phyloP scores from a whole-genome alignment of 805 yeast genomes.

The Zygoascus ofunaensis region DNA sequence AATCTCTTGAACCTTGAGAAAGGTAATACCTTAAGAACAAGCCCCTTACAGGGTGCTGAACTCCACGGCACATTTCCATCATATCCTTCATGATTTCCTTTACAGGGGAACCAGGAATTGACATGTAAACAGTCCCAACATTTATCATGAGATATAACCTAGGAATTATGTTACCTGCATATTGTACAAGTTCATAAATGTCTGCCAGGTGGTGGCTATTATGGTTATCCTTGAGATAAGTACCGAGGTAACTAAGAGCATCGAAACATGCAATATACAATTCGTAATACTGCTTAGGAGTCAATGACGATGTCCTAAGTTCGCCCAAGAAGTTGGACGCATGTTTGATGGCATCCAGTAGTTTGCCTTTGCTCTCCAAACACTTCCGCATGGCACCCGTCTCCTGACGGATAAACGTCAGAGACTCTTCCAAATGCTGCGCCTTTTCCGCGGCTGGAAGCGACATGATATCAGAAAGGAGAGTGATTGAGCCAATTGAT shows the following conservation, averaged over 20 bases:
- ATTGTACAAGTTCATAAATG: constrained; percentile 88
- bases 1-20: constrained; percentile 70
- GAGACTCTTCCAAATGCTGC: constrained; percentile 36
- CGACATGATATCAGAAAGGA: neutral
- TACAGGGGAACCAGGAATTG: constrained; percentile 66
- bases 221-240: constrained; percentile 57
- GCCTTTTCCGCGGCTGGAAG: constrained; percentile 12
- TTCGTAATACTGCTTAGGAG: constrained; percentile 92
- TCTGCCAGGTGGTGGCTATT: constrained; percentile 72
- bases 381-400: constrained; percentile 67
- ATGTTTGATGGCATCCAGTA: constrained; percentile 83
- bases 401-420: constrained; percentile 54
- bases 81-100: constrained; percentile 86
- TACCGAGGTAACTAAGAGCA: constrained; percentile 59
- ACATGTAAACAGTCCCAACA: constrained; percentile 83
- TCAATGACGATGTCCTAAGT: constrained; percentile 60
- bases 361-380: constrained; percentile 54
- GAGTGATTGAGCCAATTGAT: too few relatives aligned
- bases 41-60: constrained; percentile 91
- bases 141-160: constrained; percentile 90
- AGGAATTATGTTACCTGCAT: constrained; percentile 85
- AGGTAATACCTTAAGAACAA: constrained; percentile 81
- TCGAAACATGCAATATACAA: constrained; percentile 78
- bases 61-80: constrained; percentile 97
- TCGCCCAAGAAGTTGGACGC: constrained; percentile 76